phyloP scores from a whole-genome alignment of 1,284 basidiomycete genomes.

The Cystobasidiaceae sp. region DNA sequence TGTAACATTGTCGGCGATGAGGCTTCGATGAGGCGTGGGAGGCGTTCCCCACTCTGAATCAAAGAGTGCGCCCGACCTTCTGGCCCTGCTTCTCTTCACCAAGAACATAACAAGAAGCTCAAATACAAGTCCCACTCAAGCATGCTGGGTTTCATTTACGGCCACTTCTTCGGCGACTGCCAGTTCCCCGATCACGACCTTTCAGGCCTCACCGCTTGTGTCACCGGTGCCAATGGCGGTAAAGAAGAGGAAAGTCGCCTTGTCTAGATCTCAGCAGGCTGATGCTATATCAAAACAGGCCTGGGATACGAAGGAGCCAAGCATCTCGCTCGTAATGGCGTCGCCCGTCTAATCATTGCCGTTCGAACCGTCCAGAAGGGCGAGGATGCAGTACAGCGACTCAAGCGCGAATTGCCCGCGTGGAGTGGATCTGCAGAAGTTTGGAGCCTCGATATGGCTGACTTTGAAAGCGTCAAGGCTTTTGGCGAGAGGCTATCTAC shows the following conservation, averaged over 20 bases:
- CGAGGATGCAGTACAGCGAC: constrained; percentile 6
- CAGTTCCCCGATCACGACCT: constrained; percentile 36
- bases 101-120: too few relatives aligned
- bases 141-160: neutral
- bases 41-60: too few relatives aligned
- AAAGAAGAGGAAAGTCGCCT: neutral
- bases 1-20: too few relatives aligned
- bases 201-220: constrained; percentile 45
- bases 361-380: constrained; percentile 17
- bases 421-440: constrained; percentile 25
- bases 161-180: constrained; percentile 9
- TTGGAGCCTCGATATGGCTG: constrained; percentile 37
- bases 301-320: constrained; percentile 27
- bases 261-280: neutral
- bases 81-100: too few relatives aligned
- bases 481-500: constrained; percentile 30
- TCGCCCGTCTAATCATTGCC: constrained; percentile 33
- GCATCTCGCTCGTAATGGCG: constrained; percentile 31
- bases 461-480: constrained; percentile 34
- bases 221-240: constrained; percentile 48
- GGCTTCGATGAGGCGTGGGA: too few relatives aligned
- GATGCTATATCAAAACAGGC: neutral
- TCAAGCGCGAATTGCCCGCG: neutral
- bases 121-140: neutral
- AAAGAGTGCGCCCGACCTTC: too few relatives aligned